Conservation (phyloP, 345 rosid genomes). For the Citrus trifoliata region DNA sequence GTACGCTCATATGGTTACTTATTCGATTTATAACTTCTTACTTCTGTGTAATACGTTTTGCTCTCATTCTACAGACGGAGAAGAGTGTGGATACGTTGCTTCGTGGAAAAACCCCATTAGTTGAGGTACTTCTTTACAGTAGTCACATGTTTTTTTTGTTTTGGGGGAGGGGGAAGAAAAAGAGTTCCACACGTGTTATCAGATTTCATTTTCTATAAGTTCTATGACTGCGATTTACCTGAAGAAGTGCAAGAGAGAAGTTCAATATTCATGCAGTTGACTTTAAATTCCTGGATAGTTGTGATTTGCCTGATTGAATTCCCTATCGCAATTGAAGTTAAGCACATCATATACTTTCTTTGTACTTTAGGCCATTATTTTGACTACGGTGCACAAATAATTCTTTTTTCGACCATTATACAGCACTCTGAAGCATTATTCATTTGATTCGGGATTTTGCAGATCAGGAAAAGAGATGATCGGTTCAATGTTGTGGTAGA, state of each 20-base stretch:
- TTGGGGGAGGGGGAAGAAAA: not conserved
- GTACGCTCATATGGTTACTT: not conserved
- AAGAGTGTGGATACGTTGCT: slow-evolving; percentile 72
- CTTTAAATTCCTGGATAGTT: not conserved
- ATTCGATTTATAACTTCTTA: not conserved
- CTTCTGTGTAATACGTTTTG: not conserved
- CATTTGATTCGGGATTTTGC: slow-evolving; percentile 3
- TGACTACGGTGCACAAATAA: not conserved
- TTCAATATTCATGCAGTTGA: not conserved
- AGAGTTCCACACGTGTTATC: not conserved
- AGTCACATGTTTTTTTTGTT: not conserved
- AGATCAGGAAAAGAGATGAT: slow-evolving; percentile 55
- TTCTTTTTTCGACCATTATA: not conserved
- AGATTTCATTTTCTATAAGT: not conserved
- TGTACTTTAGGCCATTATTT: not conserved
- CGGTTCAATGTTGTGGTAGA: slow-evolving; percentile 46
- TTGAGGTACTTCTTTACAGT: slow-evolving; percentile 46
- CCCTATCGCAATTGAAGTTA: not conserved
- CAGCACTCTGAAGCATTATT: not conserved
- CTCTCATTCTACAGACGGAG: slow-evolving; percentile 43
- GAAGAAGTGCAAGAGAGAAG: not conserved
- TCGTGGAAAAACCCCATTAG: slow-evolving; percentile 47
- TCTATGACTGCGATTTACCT: not conserved
- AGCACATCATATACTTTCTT: not conserved
- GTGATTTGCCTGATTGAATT: not conserved